Evolutionary conservation across 129 eudicot genomes (phyloP).

Genomic region (Kitagawia praeruptora): DNA sequence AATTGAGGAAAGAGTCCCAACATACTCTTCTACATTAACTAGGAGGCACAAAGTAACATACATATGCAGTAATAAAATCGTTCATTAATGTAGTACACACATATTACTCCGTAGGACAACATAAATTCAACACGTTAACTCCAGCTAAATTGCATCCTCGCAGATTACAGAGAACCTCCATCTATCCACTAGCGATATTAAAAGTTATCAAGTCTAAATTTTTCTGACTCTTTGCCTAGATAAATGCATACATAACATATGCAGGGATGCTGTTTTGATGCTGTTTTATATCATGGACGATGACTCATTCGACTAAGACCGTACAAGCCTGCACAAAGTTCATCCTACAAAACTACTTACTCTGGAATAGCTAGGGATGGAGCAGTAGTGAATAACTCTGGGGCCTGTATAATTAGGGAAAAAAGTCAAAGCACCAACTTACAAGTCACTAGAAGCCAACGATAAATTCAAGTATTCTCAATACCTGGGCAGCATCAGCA

Average conservation of each 20-base stretch:
- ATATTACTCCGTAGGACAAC: background rate
- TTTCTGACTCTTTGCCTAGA: background rate
- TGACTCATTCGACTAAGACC: background rate
- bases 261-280: background rate
- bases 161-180: background rate
- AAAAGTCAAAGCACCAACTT: no score
- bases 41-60: background rate
- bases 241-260: background rate
- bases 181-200: background rate
- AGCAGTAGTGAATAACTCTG: no score
- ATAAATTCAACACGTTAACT: background rate
- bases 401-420: no score
- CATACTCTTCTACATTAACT: background rate
- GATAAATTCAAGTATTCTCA: no score
- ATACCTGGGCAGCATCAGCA: no score
- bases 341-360: constrained; percentile 20
- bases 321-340: background rate
- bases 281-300: background rate
- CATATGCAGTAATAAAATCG: background rate
- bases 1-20: background rate
- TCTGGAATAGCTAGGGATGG: no score
- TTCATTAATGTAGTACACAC: background rate
- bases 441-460: no score
- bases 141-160: background rate
- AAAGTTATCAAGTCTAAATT: background rate